Percentiles rank a stretch among this genome's conserved stretches.
phyloP scores from a whole-genome alignment of 345 rosid species.

The Pugionium dolabratum region DNA sequence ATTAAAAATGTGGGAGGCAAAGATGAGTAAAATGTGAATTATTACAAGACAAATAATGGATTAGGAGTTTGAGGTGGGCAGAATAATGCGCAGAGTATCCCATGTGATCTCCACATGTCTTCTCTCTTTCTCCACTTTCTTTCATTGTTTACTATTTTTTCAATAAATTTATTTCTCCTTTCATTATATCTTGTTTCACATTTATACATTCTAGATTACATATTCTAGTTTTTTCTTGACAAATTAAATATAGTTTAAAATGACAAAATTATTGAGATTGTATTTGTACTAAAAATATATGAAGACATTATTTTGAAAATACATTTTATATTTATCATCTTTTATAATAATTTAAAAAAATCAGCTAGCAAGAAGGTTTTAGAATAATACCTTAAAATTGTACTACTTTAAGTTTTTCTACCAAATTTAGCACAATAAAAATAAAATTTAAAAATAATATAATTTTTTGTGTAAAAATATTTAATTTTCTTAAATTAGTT shows the following conservation, averaged over 20 bases:
- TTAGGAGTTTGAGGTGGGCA: conserved; percentile 41
- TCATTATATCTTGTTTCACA: conserved; percentile 19
- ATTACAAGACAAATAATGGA: conserved; percentile 26
- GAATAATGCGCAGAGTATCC: conserved; percentile 38
- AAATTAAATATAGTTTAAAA: background rate
- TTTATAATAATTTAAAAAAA: no score
- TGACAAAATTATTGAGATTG: no score
- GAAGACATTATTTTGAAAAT: no score
- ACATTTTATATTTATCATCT: no score
- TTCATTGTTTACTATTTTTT: conserved; percentile 16
- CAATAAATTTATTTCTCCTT: conserved; percentile 7
- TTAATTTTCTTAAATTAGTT: no score
- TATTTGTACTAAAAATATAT: no score
- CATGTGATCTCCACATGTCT: conserved; percentile 45
- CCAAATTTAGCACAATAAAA: no score
- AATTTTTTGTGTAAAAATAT: no score
- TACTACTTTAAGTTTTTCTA: no score
- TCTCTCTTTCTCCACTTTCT: conserved; percentile 21
- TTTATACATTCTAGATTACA: background rate
- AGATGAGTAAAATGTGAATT: conserved; percentile 30
- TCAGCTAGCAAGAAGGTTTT: no score
- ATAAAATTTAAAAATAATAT: no score
- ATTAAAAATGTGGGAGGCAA: conserved; percentile 15
- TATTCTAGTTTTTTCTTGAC: background rate
- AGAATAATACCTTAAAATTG: no score